phyloP scores from a whole-genome alignment of 2,329 filamentous ascomycete genomes.

The Penicillium sp. region DNA sequence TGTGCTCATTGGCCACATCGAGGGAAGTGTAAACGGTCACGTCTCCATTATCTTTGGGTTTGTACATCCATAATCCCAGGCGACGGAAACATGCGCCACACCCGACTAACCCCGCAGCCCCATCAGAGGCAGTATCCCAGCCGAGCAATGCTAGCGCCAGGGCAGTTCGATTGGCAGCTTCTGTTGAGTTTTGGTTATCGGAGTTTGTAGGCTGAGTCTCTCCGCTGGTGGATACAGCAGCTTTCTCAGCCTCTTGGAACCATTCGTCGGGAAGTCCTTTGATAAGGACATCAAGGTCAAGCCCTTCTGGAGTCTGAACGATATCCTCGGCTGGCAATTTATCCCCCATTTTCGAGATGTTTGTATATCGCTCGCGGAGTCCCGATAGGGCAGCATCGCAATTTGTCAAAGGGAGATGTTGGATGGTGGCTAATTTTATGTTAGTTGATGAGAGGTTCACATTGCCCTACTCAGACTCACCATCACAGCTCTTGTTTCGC shows the following conservation, averaged over 20 bases:
- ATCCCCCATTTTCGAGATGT: slow-evolving; percentile 40
- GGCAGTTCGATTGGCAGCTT: slow-evolving; percentile 58
- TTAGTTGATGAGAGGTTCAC: slow-evolving; percentile 16
- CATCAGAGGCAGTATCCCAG: slow-evolving; percentile 62
- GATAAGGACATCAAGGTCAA: slow-evolving; percentile 34
- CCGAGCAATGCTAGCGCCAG: slow-evolving; percentile 70
- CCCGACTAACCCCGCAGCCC: slow-evolving; percentile 62
- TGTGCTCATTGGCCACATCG: slow-evolving; percentile 70
- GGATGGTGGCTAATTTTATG: slow-evolving; percentile 56
- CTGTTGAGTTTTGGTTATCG: slow-evolving; percentile 5
- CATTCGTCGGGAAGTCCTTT: slow-evolving; percentile 31
- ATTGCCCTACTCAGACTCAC: slow-evolving; percentile 45
- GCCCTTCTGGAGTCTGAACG: slow-evolving; percentile 33
- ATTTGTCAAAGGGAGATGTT: slow-evolving; percentile 65
- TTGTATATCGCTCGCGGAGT: slow-evolving; percentile 65
- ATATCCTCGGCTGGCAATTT: slow-evolving; percentile 36
- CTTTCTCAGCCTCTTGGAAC: slow-evolving; percentile 15
- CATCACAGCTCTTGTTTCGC: slow-evolving; percentile 83
- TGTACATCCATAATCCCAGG: slow-evolving; percentile 92
- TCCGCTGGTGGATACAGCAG: not conserved
- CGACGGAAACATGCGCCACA: slow-evolving; percentile 86
- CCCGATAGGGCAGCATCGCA: slow-evolving; percentile 58
- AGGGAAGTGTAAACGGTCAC: slow-evolving; percentile 51
- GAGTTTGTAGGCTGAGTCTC: not conserved
- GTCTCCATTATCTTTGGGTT: slow-evolving; percentile 63